Evolutionary conservation across 805 yeast species (phyloP), one percentile per base, ranked within the genome.

Genomic region (Yarrowia porcina): DNA sequence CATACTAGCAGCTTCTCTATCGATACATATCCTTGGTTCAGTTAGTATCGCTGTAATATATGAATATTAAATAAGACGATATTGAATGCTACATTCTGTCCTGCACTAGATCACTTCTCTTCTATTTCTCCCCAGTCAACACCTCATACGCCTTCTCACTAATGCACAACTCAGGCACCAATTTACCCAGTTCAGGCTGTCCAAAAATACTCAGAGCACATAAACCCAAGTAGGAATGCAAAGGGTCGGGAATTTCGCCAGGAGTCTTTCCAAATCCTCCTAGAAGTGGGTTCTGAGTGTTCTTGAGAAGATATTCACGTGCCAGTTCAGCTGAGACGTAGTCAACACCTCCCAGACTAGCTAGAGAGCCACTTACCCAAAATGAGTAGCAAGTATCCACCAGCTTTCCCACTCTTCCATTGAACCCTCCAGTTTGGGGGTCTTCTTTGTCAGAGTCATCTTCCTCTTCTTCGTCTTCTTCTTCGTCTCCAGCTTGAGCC

Each of bases 351-450:
- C 71, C 72, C 23, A 89, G 68, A 13, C 87, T 67, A 1, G 70
- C 67, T 65, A 90, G 74, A 4, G 89, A 77, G 1, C 83, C 92
- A 15, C 84, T 69, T 49, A 83, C 82, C 97, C 97, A 91, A 79
- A 90, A 91, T 7, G 87, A 82, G 70, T 91, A 91, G 75, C 97
- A 91, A 0, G 96, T 87, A 73, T 91, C 97, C 3, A 88, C 88
- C 64, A 79, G 81, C 72, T 91, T 91, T 72, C 90, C 90, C n/a
- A 83, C 84, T 50, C 97, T 78, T 0, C 97, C 97, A 72, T 90
- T 89, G 71, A 89, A 85, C 0, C 93, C 93, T 1, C 97, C 97
- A 0, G n/a, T 39, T 18, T 44, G 50, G 11, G 50, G 50, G 15
- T 44, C 50, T 17, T 5, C 32, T 2, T 25, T 21, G 2, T 44